Evolutionary conservation across 352 stramenopile species (phyloP).

Genomic region (Globisporangium middletonii): DNA sequence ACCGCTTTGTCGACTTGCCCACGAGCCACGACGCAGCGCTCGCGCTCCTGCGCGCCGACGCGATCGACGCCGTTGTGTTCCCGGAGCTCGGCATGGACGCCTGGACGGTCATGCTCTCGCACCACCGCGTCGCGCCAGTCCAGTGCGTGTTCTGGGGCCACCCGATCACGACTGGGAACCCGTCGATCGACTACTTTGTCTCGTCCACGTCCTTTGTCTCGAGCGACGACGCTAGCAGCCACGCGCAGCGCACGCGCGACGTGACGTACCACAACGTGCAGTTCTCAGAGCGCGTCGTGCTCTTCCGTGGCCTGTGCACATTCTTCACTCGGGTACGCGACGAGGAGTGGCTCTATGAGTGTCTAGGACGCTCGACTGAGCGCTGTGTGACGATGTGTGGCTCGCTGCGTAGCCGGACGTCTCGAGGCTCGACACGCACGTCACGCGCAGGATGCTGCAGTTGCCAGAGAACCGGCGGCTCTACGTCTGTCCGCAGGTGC

Average conservation of each 20-base stretch:
- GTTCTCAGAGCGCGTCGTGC: conserved; percentile 67
- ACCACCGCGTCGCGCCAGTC: conserved; percentile 64
- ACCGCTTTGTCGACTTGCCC: conserved; percentile 45
- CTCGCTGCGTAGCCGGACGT: conserved; percentile 10
- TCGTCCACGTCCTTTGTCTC: conserved; percentile 49
- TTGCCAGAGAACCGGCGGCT: conserved; percentile 36
- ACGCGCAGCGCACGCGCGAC: not conserved
- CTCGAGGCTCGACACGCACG: conserved; percentile 12
- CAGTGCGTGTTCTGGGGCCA: conserved; percentile 87
- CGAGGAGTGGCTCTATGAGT: not conserved
- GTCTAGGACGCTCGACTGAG: not conserved
- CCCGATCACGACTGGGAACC: conserved; percentile 66
- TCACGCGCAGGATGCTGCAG: conserved; percentile 30
- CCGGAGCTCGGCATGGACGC: conserved; percentile 82
- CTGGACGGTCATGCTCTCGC: conserved; percentile 61
- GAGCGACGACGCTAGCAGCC: conserved; percentile 15
- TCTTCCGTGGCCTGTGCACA: conserved; percentile 61
- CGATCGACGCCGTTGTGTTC: conserved; percentile 77
- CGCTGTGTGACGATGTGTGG: not conserved
- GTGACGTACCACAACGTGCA: conserved; percentile 20
- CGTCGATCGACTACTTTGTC: conserved; percentile 83
- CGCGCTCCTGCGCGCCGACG: conserved; percentile 27
- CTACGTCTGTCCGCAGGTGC: conserved; percentile 52
- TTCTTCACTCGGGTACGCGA: conserved; percentile 31
- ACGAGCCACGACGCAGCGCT: conserved; percentile 25